Conservation (phyloP, 176 grass and related monocot genomes). For the Eremochloa ophiuroides region DNA sequence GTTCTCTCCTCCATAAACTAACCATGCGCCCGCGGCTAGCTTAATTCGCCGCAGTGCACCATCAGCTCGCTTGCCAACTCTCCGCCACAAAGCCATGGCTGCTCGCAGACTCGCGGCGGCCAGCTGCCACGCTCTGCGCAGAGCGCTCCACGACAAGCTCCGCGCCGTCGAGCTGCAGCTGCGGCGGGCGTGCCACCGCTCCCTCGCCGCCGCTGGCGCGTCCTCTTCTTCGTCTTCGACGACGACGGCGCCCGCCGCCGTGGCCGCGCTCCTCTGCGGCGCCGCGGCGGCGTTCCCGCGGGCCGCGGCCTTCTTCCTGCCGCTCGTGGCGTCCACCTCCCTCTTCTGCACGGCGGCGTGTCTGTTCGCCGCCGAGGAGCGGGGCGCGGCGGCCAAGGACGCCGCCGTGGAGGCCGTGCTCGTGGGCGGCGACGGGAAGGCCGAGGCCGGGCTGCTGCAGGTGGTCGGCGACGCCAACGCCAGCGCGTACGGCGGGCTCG, state of each 20-base stretch:
- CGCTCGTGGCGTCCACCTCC: conserved; percentile 51
- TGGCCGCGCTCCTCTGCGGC: background rate
- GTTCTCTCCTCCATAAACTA: background rate
- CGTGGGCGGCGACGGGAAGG: background rate
- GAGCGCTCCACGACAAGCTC: background rate
- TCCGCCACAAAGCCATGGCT: background rate
- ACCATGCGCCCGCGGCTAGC: background rate
- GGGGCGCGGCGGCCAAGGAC: background rate
- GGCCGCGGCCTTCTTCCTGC: conserved; percentile 41
- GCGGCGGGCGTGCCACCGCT: background rate
- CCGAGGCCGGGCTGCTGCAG: conserved; percentile 35
- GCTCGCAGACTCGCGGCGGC: background rate
- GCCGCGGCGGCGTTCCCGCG: conserved; percentile 5
- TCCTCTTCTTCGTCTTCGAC: background rate
- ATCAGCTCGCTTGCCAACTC: background rate
- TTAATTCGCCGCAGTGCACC: background rate
- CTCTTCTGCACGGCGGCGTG: conserved; percentile 38
- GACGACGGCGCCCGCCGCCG: background rate
- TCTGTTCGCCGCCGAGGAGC: background rate
- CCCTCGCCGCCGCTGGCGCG: background rate
- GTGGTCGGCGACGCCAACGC: conserved; percentile 53
- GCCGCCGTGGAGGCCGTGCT: conserved; percentile 36
- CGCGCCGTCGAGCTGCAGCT: background rate
- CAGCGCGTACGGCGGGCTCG: conserved; percentile 7
- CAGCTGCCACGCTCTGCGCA: background rate